These are phyloP conservation scores for Limonomyces culmigenus DNA, from an alignment of 1,284 basidiomycete species.

Conservation along the genomic window DNA sequence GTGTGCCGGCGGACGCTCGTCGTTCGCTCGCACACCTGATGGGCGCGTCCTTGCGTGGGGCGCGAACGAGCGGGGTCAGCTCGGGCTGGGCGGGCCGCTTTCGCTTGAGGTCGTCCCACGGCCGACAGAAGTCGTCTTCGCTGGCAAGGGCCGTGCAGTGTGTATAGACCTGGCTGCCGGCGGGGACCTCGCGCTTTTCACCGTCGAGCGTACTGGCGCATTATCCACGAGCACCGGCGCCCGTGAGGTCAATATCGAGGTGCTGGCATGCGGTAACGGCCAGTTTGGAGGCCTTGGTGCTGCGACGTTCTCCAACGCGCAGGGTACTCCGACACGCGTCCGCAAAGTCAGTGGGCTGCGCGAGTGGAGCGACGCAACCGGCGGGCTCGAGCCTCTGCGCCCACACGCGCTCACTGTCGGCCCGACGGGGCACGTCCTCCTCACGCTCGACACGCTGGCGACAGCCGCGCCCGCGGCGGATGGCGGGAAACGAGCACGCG, in stretches of 20 bases:
- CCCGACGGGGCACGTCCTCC: constrained; percentile 63
- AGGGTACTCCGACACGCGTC: constrained; percentile 56
- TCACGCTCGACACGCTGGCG: constrained; percentile 52
- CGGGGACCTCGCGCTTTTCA: constrained; percentile 67
- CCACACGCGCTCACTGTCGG: constrained; percentile 60
- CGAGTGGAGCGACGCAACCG: constrained; percentile 62
- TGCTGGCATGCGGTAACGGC: constrained; percentile 74
- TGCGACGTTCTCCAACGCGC: constrained; percentile 59
- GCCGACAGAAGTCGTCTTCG: constrained; percentile 68
- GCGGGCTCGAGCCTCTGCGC: constrained; percentile 47
- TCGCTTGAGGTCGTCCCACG: constrained; percentile 60
- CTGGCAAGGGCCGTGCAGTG: constrained; percentile 2
- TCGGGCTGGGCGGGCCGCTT: constrained; percentile 62
- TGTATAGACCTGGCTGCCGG: constrained; percentile 20
- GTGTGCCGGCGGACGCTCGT: constrained; percentile 58
- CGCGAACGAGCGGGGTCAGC: constrained; percentile 77
- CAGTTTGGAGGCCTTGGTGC: constrained; percentile 81
- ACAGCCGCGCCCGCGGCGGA: constrained; percentile 25
- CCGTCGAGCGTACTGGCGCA: constrained; percentile 46
- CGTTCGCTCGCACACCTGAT: constrained; percentile 49
- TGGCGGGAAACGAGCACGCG: too few relatives aligned
- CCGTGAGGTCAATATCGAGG: constrained; percentile 34
- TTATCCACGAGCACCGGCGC: too few relatives aligned
- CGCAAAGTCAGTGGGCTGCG: constrained; percentile 72
- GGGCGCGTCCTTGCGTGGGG: constrained; percentile 85